Base-by-base conservation (phyloP, 1,139 yeast species). In the Pichia norvegensis region DNA sequence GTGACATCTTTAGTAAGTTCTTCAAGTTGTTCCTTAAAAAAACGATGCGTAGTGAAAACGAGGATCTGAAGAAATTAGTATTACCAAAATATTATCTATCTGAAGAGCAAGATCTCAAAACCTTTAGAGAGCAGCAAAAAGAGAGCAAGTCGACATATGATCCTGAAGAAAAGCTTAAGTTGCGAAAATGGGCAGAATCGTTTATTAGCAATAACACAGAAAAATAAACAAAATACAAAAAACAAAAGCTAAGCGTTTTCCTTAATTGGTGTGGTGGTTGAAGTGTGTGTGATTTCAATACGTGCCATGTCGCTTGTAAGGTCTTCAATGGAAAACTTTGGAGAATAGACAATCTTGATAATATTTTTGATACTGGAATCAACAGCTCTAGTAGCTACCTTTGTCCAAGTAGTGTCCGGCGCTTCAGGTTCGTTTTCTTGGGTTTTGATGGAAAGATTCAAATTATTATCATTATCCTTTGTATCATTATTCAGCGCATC, bases 171-270 rank as follows among this genome's bases (percentile, higher is more conserved):
- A 72, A 72, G 46, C 54, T 74, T 43, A 55, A 73, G 31, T 55
- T 73, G 37, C 66, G 68, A 31, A 61, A 76, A 36, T 74, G 78
- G 78, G 63, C 73, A 7, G 73, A 69, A 39, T 62, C 67, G 4
- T 56, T 61, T 50, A 40, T 63, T 21, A 41, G 29, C 31, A 27
- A 16, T 14, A 35, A 35, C 4, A 35, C 23, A 20, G 16, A 8
- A 20, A 13, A 16, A 7, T 35, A 35, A 33, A 33, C 11, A 25
- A 25, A 25, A 10, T 25, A 27, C 11, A 27, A 27, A 27, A 13
- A 27, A 27, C n/a, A 27, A 27, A 27, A 27, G 31, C n/a, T 19
- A 35, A 20, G n/a, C 22, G 11, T 27, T 7, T 27, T 25, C 27
- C 9, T 6, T 11, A 27, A 14, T 27, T 11, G 11, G 31, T 13